Evolutionary conservation across 2,329 filamentous ascomycete genomes (phyloP).

Genomic region (Diaporthe caulivora): DNA sequence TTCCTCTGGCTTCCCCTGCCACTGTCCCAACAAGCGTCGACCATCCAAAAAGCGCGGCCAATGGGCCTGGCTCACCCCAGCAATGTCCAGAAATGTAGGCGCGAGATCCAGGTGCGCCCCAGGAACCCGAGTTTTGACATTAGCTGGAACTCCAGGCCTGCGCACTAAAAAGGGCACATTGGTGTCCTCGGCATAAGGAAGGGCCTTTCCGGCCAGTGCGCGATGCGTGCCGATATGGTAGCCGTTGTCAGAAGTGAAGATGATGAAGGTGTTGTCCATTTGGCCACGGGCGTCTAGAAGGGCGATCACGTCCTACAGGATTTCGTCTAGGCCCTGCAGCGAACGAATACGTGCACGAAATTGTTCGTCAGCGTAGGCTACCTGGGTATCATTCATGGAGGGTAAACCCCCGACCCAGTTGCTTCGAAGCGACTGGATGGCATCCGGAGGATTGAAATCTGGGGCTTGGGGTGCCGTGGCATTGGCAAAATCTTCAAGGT

Average conservation of each 20-base stretch:
- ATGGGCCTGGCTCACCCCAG: conserved; percentile 37
- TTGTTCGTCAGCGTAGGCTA: conserved; percentile 47
- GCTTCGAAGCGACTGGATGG: not conserved
- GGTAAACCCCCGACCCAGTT: not conserved
- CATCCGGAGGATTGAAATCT: not conserved
- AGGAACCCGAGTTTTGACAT: conserved; percentile 49
- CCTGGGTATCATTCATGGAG: not conserved
- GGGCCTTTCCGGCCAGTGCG: conserved; percentile 52
- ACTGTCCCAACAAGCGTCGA: not conserved
- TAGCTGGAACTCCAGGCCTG: conserved; percentile 55
- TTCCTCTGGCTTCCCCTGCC: not conserved
- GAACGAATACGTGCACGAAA: conserved; percentile 59
- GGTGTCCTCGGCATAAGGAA: conserved; percentile 60
- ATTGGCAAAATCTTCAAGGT: not conserved
- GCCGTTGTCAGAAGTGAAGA: conserved; percentile 31
- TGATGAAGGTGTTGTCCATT: conserved; percentile 29
- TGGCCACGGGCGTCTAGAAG: conserved; percentile 39
- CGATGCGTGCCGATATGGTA: conserved; percentile 31
- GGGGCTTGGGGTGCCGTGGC: not conserved
- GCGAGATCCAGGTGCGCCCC: conserved; percentile 60
- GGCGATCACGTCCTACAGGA: conserved; percentile 53
- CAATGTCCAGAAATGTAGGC: conserved; percentile 56
- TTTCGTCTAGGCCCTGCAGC: conserved; percentile 57
- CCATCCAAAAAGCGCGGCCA: not conserved
- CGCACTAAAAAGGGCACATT: conserved; percentile 58